Evolutionary conservation across 306 rosid genomes (phyloP).

Genomic region (Gillenia trifoliata): DNA sequence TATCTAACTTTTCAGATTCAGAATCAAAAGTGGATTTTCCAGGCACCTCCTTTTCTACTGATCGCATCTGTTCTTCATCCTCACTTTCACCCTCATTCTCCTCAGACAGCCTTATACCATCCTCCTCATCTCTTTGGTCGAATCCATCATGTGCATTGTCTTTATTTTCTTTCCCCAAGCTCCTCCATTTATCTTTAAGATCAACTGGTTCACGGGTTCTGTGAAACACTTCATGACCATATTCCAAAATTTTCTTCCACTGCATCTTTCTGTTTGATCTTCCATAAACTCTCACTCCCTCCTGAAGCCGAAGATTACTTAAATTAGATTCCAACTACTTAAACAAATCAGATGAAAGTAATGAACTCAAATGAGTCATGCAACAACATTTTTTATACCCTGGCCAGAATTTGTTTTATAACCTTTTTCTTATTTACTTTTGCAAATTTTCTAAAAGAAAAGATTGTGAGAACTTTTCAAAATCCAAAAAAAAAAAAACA

Average conservation of each 20-base stretch:
- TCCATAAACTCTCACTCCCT: constrained; percentile 40
- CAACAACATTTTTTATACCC: not conserved
- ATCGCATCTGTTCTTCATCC: constrained; percentile 15
- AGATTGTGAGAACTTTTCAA: not conserved
- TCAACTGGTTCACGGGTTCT: constrained; percentile 36
- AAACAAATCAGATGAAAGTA: not conserved
- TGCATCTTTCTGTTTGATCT: constrained; percentile 22
- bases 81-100: not conserved
- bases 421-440: not conserved
- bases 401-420: not conserved
- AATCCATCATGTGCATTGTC: constrained; percentile 14
- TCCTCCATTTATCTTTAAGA: constrained; percentile 77
- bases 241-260: constrained; percentile 44
- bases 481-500: not conserved
- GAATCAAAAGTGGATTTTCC: constrained; percentile 19
- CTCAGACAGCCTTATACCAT: constrained; percentile 2
- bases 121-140: not conserved
- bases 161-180: constrained; percentile 7
- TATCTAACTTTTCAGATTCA: constrained; percentile 29
- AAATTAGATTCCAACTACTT: not conserved
- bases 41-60: constrained; percentile 15
- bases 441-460: not conserved
- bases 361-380: not conserved
- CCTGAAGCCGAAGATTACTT: constrained; percentile 36
- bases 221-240: constrained; percentile 30